A percentile compares a stretch with the other conserved stretches of the same genome.
Conservation (phyloP, 805 yeast species). For the Brettanomyces bruxellensis region DNA sequence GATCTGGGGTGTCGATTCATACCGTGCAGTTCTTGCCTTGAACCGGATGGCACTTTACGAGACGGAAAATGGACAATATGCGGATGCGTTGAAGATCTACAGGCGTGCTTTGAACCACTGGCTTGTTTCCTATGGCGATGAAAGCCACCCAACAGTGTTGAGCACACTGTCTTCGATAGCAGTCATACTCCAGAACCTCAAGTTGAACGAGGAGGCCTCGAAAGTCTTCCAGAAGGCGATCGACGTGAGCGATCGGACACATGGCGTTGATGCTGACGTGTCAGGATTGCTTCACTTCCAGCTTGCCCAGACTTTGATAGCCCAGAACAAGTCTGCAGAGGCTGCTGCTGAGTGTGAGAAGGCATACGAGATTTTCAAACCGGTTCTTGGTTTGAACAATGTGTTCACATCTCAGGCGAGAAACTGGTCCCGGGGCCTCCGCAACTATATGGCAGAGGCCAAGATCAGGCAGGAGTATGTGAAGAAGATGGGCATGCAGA, state of each 20-base stretch:
- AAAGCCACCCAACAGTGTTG: conserved; percentile 61
- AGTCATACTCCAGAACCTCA: conserved; percentile 44
- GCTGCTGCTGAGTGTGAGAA: conserved; percentile 48
- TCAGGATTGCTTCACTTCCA: conserved; percentile 64
- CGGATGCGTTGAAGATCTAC: conserved; percentile 55
- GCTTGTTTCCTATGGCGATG: conserved; percentile 42
- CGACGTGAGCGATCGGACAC: conserved; percentile 37
- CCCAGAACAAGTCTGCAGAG: conserved; percentile 39
- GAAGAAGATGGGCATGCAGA: conserved; percentile 13
- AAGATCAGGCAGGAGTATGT: conserved; percentile 33
- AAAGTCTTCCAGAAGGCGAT: conserved; percentile 46
- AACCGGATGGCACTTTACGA: conserved; percentile 72
- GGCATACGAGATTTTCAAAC: conserved; percentile 49
- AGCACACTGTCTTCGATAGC: conserved; percentile 57
- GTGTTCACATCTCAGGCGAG: conserved; percentile 57
- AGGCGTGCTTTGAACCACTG: conserved; percentile 52
- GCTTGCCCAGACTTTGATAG: conserved; percentile 50
- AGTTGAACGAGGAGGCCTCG: conserved; percentile 38
- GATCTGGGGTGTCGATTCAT: conserved; percentile 69
- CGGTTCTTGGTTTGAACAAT: conserved; percentile 59
- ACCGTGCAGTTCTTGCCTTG: conserved; percentile 62
- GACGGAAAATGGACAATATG: conserved; percentile 44
- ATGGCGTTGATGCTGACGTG: conserved; percentile 52
- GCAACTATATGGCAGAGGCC: conserved; percentile 35
- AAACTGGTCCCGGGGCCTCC: conserved; percentile 53